A percentile compares a stretch with the other conserved stretches of the same genome.
These are phyloP conservation scores for Dipteronia sinensis DNA, from an alignment of 345 rosid species.

Conservation along the genomic window DNA sequence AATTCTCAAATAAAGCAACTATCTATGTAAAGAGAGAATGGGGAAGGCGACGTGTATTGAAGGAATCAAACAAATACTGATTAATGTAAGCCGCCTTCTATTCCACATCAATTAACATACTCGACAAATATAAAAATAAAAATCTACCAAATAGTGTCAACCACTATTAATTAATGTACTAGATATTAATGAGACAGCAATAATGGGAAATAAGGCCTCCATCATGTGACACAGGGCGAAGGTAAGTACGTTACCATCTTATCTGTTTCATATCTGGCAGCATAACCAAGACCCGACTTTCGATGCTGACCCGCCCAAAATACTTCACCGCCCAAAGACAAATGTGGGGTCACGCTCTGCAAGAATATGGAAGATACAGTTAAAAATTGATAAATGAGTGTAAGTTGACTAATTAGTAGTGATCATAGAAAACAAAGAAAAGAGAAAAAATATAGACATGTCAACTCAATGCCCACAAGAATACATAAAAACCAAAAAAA, in stretches of 20 bases:
- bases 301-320: conserved; percentile 98
- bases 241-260: conserved; percentile 68
- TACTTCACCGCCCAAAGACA: conserved; percentile 91
- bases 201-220: background rate
- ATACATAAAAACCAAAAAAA: background rate
- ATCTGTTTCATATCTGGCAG: conserved; percentile 86
- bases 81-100: background rate
- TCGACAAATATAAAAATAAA: background rate
- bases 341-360: conserved; percentile 74
- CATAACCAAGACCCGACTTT: conserved; percentile 95
- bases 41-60: background rate
- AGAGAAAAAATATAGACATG: background rate
- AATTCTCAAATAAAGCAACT: background rate
- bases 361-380: conserved; percentile 14
- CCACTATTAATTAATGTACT: background rate
- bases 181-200: background rate
- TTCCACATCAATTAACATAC: background rate
- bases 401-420: background rate
- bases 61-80: background rate
- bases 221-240: background rate
- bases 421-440: background rate
- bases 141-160: background rate
- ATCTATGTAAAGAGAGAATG: background rate
- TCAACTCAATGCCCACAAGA: background rate
- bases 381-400: background rate